phyloP scores from a whole-genome alignment of 208 protist species.

The Trypanosoma conorhini region DNA sequence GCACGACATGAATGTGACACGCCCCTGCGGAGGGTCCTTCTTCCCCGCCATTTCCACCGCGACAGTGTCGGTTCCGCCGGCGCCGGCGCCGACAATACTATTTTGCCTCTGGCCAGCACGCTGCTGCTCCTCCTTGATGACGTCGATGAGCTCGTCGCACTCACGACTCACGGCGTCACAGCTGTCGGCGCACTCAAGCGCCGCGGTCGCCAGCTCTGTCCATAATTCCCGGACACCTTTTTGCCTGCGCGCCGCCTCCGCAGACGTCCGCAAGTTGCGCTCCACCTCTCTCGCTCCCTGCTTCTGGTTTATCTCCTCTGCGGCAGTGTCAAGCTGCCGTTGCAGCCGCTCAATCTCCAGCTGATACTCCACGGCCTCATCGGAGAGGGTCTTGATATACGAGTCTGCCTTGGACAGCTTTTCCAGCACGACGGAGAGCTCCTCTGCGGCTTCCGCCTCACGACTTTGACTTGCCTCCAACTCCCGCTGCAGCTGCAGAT shows the following conservation, averaged over 20 bases:
- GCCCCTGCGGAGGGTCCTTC: background rate
- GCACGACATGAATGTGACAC: slow-evolving; percentile 14
- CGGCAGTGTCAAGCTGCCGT: slow-evolving; percentile 1
- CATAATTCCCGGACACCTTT: background rate
- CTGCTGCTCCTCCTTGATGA: slow-evolving; percentile 19
- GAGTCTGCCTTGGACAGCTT: slow-evolving; percentile 26
- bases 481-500: background rate
- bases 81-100: too few species aligned
- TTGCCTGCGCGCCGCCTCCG: background rate
- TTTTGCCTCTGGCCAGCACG: background rate
- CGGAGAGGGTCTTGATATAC: slow-evolving; percentile 27
- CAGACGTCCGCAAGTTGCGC: background rate
- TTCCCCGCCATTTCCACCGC: background rate
- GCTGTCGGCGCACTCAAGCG: slow-evolving; percentile 13
- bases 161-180: slow-evolving; percentile 24
- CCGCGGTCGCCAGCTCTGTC: background rate
- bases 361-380: slow-evolving; percentile 23
- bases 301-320: background rate
- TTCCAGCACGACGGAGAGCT: slow-evolving; percentile 17
- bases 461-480: slow-evolving; percentile 7
- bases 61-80: too few species aligned
- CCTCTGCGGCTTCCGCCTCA: slow-evolving; percentile 5
- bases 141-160: slow-evolving; percentile 26
- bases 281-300: background rate
- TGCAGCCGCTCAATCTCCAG: slow-evolving; percentile 25